Conservation (phyloP, 306 rosid species). For the Gastrolobium bilobum region DNA sequence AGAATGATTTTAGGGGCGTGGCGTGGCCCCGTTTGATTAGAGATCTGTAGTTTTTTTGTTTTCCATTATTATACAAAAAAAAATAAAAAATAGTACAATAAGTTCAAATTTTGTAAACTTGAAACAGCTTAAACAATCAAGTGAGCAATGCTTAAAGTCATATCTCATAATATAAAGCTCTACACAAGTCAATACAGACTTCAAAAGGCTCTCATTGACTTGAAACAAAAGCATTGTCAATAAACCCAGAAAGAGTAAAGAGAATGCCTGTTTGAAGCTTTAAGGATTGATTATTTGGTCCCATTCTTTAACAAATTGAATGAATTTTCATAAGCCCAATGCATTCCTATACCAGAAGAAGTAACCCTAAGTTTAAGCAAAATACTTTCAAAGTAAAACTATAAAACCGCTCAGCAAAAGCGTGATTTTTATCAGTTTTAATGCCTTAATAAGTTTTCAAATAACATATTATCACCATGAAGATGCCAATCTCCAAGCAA, state of each 20-base stretch:
- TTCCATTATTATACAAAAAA: too few relatives aligned
- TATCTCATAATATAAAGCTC: background rate
- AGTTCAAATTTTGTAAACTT: background rate
- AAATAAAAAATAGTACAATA: background rate
- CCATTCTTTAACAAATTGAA: conserved; percentile 3
- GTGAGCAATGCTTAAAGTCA: conserved; percentile 8
- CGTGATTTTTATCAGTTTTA: background rate
- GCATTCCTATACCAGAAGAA: background rate
- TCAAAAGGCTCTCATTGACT: background rate
- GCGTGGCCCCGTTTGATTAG: too few relatives aligned
- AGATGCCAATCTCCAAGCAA: conserved; percentile 17
- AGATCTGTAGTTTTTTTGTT: too few relatives aligned
- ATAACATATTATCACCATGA: conserved; percentile 1
- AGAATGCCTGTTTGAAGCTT: background rate
- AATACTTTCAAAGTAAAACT: conserved; percentile 23
- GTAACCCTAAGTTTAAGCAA: conserved; percentile 6
- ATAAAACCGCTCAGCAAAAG: background rate
- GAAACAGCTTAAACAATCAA: conserved; percentile 21
- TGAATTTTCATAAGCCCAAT: background rate
- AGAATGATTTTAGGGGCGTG: too few relatives aligned
- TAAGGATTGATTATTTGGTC: background rate
- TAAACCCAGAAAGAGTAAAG: background rate
- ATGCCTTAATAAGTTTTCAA: conserved; percentile 27
- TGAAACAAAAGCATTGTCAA: background rate
- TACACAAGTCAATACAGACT: background rate